phyloP scores from a whole-genome alignment of 352 stramenopile species.

The Phytophthora idaei region DNA sequence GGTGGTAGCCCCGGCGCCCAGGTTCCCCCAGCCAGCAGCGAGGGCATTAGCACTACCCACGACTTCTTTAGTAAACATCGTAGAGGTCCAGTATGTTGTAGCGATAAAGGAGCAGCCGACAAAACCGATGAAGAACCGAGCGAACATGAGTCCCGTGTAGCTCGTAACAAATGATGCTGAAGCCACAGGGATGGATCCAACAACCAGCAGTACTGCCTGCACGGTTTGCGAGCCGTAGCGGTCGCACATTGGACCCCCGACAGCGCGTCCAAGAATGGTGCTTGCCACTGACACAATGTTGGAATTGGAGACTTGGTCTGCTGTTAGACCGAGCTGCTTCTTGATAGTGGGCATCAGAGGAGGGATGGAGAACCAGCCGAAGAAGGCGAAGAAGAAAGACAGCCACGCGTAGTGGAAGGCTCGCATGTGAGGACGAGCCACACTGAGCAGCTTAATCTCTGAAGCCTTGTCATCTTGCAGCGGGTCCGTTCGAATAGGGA shows the following conservation, averaged over 20 bases:
- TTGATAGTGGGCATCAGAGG: conserved; percentile 93
- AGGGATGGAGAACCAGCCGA: conserved; percentile 95
- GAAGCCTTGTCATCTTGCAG: conserved; percentile 39
- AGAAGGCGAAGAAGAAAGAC: conserved; percentile 95
- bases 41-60: conserved; percentile 94
- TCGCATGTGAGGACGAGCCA: conserved; percentile 88
- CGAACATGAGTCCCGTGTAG: conserved; percentile 72
- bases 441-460: conserved; percentile 44
- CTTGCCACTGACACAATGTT: conserved; percentile 91
- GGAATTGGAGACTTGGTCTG: conserved; percentile 89
- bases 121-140: conserved; percentile 95
- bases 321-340: conserved; percentile 79
- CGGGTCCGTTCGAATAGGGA: conserved; percentile 43
- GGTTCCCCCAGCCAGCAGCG: conserved; percentile 93
- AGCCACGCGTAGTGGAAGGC: conserved; percentile 94
- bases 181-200: conserved; percentile 86
- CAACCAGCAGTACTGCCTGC: conserved; percentile 79
- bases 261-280: conserved; percentile 91
- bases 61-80: conserved; percentile 94
- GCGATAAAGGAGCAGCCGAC: conserved; percentile 94
- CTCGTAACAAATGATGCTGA: conserved; percentile 83
- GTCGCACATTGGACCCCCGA: conserved; percentile 93
- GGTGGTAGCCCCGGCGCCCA: conserved; percentile 89
- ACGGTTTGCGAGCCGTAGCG: conserved; percentile 87
- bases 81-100: conserved; percentile 93